Evolutionary conservation across 164 flowering plant species (phyloP).

Genomic region (Euptelea pleiosperma): DNA sequence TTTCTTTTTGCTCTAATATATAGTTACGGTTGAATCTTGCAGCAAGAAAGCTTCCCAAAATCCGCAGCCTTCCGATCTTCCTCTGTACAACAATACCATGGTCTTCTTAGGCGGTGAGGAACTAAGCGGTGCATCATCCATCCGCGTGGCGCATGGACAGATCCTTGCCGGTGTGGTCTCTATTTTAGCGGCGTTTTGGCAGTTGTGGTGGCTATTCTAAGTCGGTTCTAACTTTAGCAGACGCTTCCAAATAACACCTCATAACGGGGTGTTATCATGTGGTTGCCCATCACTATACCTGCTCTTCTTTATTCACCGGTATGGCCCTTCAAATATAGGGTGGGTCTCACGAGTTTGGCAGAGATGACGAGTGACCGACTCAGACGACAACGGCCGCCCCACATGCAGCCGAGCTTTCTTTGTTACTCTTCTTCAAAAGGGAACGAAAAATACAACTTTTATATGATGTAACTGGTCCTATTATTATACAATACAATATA

Average conservation of each 20-base stretch:
- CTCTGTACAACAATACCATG: constrained; percentile 45
- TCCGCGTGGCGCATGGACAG: constrained; percentile 12
- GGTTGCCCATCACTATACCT: too few species aligned
- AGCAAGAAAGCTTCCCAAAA: constrained; percentile 52
- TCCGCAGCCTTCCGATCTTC: constrained; percentile 21
- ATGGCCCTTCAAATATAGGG: too few species aligned
- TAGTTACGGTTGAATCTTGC: constrained; percentile 29
- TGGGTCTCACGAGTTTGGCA: neutral
- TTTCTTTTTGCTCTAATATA: too few species aligned
- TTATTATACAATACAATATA: neutral
- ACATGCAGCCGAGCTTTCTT: too few species aligned
- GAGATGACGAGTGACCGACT: constrained; percentile 8
- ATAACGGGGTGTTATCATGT: neutral
- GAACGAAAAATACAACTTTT: neutral
- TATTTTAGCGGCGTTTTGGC: constrained; percentile 32
- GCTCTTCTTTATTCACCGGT: too few species aligned
- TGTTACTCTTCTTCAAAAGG: neutral
- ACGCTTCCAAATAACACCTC: neutral
- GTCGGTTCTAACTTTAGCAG: neutral
- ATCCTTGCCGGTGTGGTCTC: constrained; percentile 23
- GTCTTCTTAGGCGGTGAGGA: constrained; percentile 45
- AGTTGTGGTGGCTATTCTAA: constrained; percentile 26
- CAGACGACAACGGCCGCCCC: constrained; percentile 2
- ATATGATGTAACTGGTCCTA: neutral
- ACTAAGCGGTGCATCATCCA: constrained; percentile 25